A percentile compares a stretch with the other conserved stretches of the same genome.
phyloP scores from a whole-genome alignment of 148 eudicot species.

The Suaeda aralocaspica region DNA sequence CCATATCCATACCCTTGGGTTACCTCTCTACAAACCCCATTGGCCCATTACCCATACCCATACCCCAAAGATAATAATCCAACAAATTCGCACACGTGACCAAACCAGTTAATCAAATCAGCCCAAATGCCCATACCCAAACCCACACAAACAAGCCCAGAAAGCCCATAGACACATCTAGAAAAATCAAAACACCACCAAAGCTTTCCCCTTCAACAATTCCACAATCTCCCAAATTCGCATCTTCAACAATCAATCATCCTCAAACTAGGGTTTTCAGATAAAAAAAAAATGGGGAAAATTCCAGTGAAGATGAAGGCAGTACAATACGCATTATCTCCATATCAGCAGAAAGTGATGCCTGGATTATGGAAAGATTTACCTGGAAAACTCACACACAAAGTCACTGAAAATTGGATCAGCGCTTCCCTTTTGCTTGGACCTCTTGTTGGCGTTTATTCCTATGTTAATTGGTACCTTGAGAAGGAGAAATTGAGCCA shows the following conservation, averaged over 20 bases:
- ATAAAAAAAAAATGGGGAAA: slow-evolving; percentile 52
- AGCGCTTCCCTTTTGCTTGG: slow-evolving; percentile 56
- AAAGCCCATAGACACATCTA: too few relatives aligned
- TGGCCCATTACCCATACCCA: too few relatives aligned
- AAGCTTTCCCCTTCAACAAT: too few relatives aligned
- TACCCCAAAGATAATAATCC: too few relatives aligned
- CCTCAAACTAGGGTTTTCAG: slow-evolving; percentile 28
- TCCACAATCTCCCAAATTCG: too few relatives aligned
- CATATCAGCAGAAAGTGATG: slow-evolving; percentile 94
- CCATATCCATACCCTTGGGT: too few relatives aligned
- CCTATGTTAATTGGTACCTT: slow-evolving; percentile 56
- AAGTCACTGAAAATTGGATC: slow-evolving; percentile 78
- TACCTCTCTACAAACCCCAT: too few relatives aligned
- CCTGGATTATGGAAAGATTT: slow-evolving; percentile 86
- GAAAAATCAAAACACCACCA: too few relatives aligned
- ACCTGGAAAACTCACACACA: slow-evolving; percentile 62
- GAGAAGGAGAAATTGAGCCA: slow-evolving; percentile 72
- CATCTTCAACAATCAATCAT: not conserved
- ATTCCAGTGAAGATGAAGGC: slow-evolving; percentile 75
- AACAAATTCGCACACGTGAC: too few relatives aligned
- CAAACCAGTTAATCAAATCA: too few relatives aligned
- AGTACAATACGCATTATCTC: slow-evolving; percentile 80
- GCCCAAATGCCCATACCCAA: too few relatives aligned
- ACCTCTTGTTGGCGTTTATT: slow-evolving; percentile 67
- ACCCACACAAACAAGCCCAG: too few relatives aligned